Percentiles rank a stretch among this genome's conserved stretches.
Conservation (phyloP, 1,139 yeast genomes). For the Pneumocystis jirovecii region DNA sequence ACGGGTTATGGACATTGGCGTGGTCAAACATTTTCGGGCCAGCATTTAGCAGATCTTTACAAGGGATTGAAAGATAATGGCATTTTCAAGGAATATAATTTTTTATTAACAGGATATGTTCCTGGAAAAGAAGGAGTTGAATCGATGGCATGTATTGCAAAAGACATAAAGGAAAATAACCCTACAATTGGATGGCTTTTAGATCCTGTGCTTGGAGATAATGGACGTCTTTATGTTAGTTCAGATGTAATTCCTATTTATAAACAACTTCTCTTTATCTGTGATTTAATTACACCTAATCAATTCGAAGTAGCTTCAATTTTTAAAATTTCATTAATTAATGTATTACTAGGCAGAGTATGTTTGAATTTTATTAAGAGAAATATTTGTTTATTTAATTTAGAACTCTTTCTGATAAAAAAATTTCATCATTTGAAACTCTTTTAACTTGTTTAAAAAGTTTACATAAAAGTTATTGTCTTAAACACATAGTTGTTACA, state of each 20-base stretch:
- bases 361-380: background rate
- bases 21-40: slow-evolving; percentile 34
- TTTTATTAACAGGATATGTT: slow-evolving; percentile 57
- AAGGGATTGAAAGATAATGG: slow-evolving; percentile 35
- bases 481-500: slow-evolving; percentile 56
- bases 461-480: slow-evolving; percentile 38
- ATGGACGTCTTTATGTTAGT: slow-evolving; percentile 54
- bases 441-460: slow-evolving; percentile 34
- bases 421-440: slow-evolving; percentile 30
- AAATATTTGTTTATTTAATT: background rate
- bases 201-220: slow-evolving; percentile 94
- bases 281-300: slow-evolving; percentile 72
- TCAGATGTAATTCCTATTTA: slow-evolving; percentile 55
- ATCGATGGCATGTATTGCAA: slow-evolving; percentile 34
- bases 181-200: slow-evolving; percentile 27
- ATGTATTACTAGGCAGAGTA: background rate
- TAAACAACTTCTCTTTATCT: slow-evolving; percentile 34
- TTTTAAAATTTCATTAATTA: slow-evolving; percentile 24
- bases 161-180: slow-evolving; percentile 19
- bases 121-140: slow-evolving; percentile 43
- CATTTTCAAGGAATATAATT: slow-evolving; percentile 34
- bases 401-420: slow-evolving; percentile 20
- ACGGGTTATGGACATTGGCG: slow-evolving; percentile 33
- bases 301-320: slow-evolving; percentile 65
- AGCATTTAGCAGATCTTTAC: slow-evolving; percentile 30